Conservation (phyloP, 306 rosid species). For the Acacia crassicarpa region DNA sequence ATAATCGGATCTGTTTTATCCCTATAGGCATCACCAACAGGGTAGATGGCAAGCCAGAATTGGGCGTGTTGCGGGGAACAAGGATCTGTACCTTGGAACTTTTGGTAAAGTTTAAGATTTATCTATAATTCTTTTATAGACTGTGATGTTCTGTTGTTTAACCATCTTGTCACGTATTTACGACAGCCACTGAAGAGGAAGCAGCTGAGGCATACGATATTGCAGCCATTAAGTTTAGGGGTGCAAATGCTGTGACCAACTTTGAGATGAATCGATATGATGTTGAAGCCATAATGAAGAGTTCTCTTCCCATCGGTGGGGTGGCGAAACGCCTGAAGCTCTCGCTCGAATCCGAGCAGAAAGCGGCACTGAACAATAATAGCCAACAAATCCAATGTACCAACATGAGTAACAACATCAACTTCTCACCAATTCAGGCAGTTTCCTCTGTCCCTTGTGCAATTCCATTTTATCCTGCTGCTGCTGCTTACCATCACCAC, state of each 20-base stretch:
- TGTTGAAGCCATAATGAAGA: constrained; percentile 56
- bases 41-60: constrained; percentile 97
- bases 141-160: neutral
- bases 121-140: neutral
- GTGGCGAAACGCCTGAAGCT: constrained; percentile 74
- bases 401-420: constrained; percentile 48
- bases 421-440: constrained; percentile 54
- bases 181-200: constrained; percentile 86
- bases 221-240: constrained; percentile 88
- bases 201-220: constrained; percentile 97
- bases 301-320: constrained; percentile 72
- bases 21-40: constrained; percentile 85
- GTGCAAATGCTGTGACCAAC: constrained; percentile 73
- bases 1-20: neutral
- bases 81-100: constrained; percentile 85
- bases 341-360: constrained; percentile 57
- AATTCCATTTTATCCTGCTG: constrained; percentile 52
- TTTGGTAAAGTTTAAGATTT: constrained; percentile 47
- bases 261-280: constrained; percentile 81
- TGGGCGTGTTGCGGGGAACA: constrained; percentile 94
- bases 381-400: constrained; percentile 34
- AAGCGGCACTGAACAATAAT: constrained; percentile 29
- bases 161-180: neutral
- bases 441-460: constrained; percentile 48
- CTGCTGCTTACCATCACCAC: constrained; percentile 50